Evolutionary conservation across 2,329 filamentous ascomycete species (phyloP), one percentile per base, ranked within the genome.

Genomic region (Clonostachys rhizophaga): DNA sequence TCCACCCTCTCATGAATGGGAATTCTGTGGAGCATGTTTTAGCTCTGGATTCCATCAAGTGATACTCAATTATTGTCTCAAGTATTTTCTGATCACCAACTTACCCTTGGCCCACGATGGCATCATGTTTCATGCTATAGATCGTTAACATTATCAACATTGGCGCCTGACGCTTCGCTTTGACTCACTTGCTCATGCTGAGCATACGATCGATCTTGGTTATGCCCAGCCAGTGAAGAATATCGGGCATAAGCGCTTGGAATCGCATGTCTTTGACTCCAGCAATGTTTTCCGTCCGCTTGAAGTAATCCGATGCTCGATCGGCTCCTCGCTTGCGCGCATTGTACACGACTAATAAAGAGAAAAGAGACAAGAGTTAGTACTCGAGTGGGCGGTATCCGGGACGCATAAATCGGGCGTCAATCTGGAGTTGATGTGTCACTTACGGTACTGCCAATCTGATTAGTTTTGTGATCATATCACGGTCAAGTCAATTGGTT

Each of bases 131-230:
- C 88, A 92, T 91, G 70, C 85, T 89, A 60, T 56, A 57, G 34
- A 40, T 41, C 44, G 49, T 50, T 66, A 54, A 68, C 61, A 46
- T 33, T 33, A 4, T n/a, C 14, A n/a, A 39, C 11, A 1, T 8
- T n/a, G 14, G 14, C 36, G 3, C 36, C 36, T n/a, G 12, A 39
- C 36, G 11, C 17, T 39, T 18, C 3, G 36, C 5, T 13, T 5
- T 20, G 36, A 74, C 83, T 74, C 63, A 88, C 85, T 97, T 95
- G 69, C 89, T 95, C 94, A 97, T 97, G 72, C 89, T 95, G 58
- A 96, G 74, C 94, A 97, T 99, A 50, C 91, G 81, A 66, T 99
- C 94, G 62, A 99, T 97, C 77, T 97, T 97, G 64, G 88, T 94
- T 63, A 99, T 96, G 52, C 94, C 94, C 33, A 99, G 81, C 94